Percentiles rank a stretch among this genome's conserved stretches.
Conservation (phyloP, 139 green algal species). For the Chlamydomonas schloesseri region DNA sequence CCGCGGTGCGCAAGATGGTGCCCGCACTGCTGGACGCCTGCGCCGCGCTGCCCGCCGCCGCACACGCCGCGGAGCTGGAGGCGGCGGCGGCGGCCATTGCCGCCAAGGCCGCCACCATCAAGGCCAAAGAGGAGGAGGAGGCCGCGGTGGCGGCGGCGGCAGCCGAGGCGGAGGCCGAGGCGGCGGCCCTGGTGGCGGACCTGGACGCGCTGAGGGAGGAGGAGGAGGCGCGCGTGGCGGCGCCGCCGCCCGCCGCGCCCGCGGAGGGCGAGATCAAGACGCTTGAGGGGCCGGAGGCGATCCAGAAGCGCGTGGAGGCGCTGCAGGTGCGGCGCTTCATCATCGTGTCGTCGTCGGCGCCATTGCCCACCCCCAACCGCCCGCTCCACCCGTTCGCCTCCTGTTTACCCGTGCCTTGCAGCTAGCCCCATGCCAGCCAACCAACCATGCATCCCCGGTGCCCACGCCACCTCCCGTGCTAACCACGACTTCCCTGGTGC, state of each 20-base stretch:
- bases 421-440: no score
- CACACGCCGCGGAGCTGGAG: conserved; percentile 17
- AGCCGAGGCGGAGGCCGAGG: not conserved
- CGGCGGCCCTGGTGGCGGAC: conserved; percentile 30
- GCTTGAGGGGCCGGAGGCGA: conserved; percentile 21
- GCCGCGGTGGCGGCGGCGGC: not conserved
- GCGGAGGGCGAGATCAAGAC: not conserved
- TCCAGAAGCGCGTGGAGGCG: conserved; percentile 16
- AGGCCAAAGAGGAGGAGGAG: not conserved
- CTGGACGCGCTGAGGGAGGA: conserved; percentile 27
- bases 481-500: no score
- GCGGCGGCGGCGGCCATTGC: conserved; percentile 2
- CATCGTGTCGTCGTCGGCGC: no score
- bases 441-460: no score
- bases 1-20: conserved; percentile 18
- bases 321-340: conserved; percentile 20
- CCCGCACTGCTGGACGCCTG: conserved; percentile 24
- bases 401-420: no score
- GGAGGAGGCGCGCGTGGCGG: conserved; percentile 15
- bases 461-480: no score
- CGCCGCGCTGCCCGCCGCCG: conserved; percentile 2
- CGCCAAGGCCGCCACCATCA: not conserved
- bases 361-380: no score
- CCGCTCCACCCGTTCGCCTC: no score
- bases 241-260: not conserved